A percentile compares a stretch with the other conserved stretches of the same genome.
Conservation (phyloP, 176 grass and related monocot species). For the Ampelocalamus luodianensis region DNA sequence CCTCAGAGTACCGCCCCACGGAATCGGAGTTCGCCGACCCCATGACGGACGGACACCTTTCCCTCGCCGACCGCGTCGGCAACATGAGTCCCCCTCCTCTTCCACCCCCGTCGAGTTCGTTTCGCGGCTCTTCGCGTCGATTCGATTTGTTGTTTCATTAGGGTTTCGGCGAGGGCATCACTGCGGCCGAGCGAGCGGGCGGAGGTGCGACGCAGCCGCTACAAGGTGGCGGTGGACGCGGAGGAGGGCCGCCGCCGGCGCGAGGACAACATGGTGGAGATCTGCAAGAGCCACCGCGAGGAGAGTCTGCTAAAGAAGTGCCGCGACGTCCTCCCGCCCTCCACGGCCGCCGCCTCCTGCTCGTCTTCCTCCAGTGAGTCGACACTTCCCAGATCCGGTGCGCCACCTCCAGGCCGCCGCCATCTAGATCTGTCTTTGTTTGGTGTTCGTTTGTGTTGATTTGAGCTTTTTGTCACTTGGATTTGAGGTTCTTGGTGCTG, state of each 20-base stretch:
- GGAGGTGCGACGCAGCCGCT: conserved; percentile 35
- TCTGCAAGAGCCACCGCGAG: conserved; percentile 76
- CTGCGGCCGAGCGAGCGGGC: conserved; percentile 73
- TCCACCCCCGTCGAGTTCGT: too few relatives aligned
- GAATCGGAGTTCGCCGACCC: too few relatives aligned
- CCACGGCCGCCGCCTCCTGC: neutral
- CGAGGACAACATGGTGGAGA: conserved; percentile 74
- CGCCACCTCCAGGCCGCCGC: neutral
- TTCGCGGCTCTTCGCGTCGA: too few relatives aligned
- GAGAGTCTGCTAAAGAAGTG: conserved; percentile 85
- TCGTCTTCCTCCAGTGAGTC: conserved; percentile 13
- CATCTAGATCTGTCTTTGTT: conserved; percentile 50
- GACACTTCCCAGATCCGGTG: conserved; percentile 48
- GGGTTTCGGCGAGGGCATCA: conserved; percentile 64
- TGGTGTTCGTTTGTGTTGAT: neutral
- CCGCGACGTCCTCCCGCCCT: conserved; percentile 56
- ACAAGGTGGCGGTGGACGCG: conserved; percentile 62
- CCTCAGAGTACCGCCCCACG: too few relatives aligned
- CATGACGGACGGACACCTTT: too few relatives aligned
- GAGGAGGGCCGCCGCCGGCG: conserved; percentile 77
- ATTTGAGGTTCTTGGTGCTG: too few relatives aligned
- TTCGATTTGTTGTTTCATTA: too few relatives aligned
- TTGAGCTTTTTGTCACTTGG: neutral
- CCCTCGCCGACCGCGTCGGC: too few relatives aligned
- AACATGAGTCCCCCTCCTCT: too few relatives aligned